Evolutionary conservation across 345 rosid genomes (phyloP).

Genomic region (Sisymbrium altissimum): DNA sequence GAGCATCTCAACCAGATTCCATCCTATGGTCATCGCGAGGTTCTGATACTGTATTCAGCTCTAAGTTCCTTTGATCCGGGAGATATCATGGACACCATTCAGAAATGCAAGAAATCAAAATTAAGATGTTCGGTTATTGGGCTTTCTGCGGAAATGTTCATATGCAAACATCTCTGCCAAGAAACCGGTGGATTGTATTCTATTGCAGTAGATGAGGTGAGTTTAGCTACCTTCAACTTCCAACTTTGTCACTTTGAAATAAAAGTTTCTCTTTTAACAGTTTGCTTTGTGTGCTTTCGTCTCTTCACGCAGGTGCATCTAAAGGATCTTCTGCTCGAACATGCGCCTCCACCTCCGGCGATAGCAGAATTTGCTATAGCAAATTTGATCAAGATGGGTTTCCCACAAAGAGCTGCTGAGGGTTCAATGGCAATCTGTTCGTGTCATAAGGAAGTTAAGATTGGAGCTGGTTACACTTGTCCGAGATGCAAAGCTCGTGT

Average conservation of each 20-base stretch:
- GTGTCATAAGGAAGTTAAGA: slow-evolving; percentile 87
- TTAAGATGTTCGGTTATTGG: slow-evolving; percentile 91
- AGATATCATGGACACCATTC: slow-evolving; percentile 77
- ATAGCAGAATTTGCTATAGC: slow-evolving; percentile 88
- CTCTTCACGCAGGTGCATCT: slow-evolving; percentile 52
- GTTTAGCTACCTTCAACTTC: slow-evolving; percentile 23
- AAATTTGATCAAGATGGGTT: slow-evolving; percentile 88
- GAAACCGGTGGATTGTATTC: slow-evolving; percentile 85
- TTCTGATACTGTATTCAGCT: slow-evolving; percentile 73
- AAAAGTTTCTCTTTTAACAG: neutral
- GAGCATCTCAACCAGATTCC: slow-evolving; percentile 78
- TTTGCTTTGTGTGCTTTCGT: neutral
- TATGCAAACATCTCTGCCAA: slow-evolving; percentile 87
- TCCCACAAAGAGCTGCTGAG: slow-evolving; percentile 86
- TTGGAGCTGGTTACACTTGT: slow-evolving; percentile 78
- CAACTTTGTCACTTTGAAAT: neutral
- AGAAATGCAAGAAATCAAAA: slow-evolving; percentile 75
- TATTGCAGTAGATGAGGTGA: slow-evolving; percentile 84
- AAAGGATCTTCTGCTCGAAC: slow-evolving; percentile 77
- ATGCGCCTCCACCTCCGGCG: slow-evolving; percentile 97
- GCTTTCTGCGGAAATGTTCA: slow-evolving; percentile 83
- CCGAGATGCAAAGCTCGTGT: slow-evolving; percentile 93
- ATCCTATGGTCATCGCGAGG: slow-evolving; percentile 90
- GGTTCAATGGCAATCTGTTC: slow-evolving; percentile 77
- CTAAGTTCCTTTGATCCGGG: slow-evolving; percentile 93